Base-by-base conservation (phyloP, 352 stramenopile species). In the Phytophthora sp. region DNA sequence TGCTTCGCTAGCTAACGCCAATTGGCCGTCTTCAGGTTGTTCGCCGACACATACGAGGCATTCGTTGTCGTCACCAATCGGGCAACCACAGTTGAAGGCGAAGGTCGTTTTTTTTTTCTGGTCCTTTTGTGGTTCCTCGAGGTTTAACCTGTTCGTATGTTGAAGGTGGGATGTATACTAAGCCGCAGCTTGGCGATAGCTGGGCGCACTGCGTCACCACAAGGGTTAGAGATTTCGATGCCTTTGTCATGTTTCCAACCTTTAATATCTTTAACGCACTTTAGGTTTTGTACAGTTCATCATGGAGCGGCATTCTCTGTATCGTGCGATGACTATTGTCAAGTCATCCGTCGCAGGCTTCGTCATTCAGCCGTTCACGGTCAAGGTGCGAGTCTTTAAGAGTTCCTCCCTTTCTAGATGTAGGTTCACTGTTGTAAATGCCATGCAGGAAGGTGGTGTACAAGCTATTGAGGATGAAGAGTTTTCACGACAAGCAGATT, bases 151-250 rank as follows among this genome's bases (percentile, higher is more conserved):
- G 30, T 18, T 65, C 21, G 12, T 65, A n/a, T 27, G 15, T 63
- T 54, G 35, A 49, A 73, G 67, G 33, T 71, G 84, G 63, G n/a
- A 52, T 86, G 15, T 93, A 82, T 56, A 91, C 86, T 18, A 84
- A 82, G 18, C 79, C 86, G 15, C 53, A 76, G 15, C 74, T 94
- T 31, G 82, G 82, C 30, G 82, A 92, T 23, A 82, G 44, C 15
- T 94, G 86, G 86, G 71, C 81, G 6, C 81, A 91, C 36, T 91
- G 80, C 27, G 77, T 92, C 49, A 92, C 80, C 3, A 84, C 75
- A 31, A 77, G 84, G 38, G 84, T 89, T 36, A 23, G 57, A 38
- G 7, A 30, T 23, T 27, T 13, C 15, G 16, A 24, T 44, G 13
- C 5, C 12, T 51, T 69, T 21, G n/a, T 39, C 39, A 36, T 51